These are phyloP conservation scores for Fusarium sp. DNA, from an alignment of 2,329 filamentous ascomycete species.

Conservation along the genomic window DNA sequence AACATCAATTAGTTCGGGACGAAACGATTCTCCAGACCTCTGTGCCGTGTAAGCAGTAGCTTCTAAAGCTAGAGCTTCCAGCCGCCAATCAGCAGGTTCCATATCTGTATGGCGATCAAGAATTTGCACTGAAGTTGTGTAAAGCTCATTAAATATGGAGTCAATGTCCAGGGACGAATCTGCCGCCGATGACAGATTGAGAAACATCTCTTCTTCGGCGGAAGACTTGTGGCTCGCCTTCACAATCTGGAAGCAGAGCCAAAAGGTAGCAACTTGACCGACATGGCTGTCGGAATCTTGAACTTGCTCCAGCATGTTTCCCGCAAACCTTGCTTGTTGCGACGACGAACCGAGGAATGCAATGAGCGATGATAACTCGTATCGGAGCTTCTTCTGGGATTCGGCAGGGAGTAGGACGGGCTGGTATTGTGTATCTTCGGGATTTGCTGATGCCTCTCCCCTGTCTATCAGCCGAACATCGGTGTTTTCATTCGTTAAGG, in stretches of 20 bases:
- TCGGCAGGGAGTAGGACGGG: conserved; percentile 73
- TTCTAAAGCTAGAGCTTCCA: conserved; percentile 85
- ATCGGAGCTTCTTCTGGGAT: conserved; percentile 73
- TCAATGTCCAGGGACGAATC: conserved; percentile 58
- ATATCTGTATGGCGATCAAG: conserved; percentile 67
- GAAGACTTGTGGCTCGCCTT: conserved; percentile 66
- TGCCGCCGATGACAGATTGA: conserved; percentile 64
- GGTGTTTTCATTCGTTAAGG: conserved; percentile 23
- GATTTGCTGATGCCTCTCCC: conserved; percentile 23
- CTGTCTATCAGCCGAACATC: conserved; percentile 49
- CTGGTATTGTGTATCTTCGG: conserved; percentile 59
- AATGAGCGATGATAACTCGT: conserved; percentile 69
- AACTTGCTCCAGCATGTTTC: conserved; percentile 73
- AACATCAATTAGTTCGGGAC: conserved; percentile 87
- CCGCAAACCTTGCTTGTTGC: conserved; percentile 70
- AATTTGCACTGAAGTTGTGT: conserved; percentile 73
- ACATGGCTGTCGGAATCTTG: conserved; percentile 66
- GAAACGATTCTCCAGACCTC: conserved; percentile 75
- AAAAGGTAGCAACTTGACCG: conserved; percentile 77
- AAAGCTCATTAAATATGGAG: conserved; percentile 71
- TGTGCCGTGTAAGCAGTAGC: conserved; percentile 80
- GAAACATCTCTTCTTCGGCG: conserved; percentile 72
- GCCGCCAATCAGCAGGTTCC: conserved; percentile 72
- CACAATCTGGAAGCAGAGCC: conserved; percentile 81
- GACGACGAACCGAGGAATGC: conserved; percentile 67